Evolutionary conservation across 176 grass and related monocot species (phyloP).

Genomic region (Leersia perrieri): DNA sequence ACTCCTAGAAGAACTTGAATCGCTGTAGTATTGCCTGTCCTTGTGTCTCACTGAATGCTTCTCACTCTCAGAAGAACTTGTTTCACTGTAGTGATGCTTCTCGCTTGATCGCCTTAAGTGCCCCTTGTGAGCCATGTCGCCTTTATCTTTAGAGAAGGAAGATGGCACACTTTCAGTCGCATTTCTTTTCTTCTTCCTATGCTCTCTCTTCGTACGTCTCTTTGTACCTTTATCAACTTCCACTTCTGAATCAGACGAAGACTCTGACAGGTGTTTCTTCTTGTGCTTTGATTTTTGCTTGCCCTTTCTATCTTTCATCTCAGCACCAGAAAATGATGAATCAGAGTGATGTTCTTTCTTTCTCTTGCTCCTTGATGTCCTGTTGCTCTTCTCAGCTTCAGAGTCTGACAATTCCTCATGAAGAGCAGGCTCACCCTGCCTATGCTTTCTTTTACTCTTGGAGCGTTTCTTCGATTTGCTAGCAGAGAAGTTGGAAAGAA

Average conservation of each 20-base stretch:
- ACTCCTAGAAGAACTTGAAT: slow-evolving; percentile 26
- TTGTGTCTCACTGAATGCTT: background rate
- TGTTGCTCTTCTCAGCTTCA: slow-evolving; percentile 46
- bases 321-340: slow-evolving; percentile 45
- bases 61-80: slow-evolving; percentile 30
- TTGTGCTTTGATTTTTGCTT: slow-evolving; percentile 48
- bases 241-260: slow-evolving; percentile 45
- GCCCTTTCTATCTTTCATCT: slow-evolving; percentile 36
- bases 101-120: slow-evolving; percentile 22
- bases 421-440: slow-evolving; percentile 10
- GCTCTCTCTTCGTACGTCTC: slow-evolving; percentile 30
- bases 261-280: slow-evolving; percentile 31
- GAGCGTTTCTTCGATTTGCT: slow-evolving; percentile 67
- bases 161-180: slow-evolving; percentile 7
- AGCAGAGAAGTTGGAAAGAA: slow-evolving; percentile 63
- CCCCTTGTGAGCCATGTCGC: slow-evolving; percentile 29
- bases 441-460: slow-evolving; percentile 61
- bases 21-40: slow-evolving; percentile 2
- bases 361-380: slow-evolving; percentile 51
- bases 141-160: slow-evolving; percentile 21
- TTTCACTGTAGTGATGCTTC: slow-evolving; percentile 12
- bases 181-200: slow-evolving; percentile 38
- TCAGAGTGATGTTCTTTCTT: slow-evolving; percentile 45
- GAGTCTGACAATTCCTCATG: slow-evolving; percentile 22
- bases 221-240: slow-evolving; percentile 33